phyloP scores from a whole-genome alignment of 2,329 filamentous ascomycete species.

The Zymoseptoria ardabiliae region DNA sequence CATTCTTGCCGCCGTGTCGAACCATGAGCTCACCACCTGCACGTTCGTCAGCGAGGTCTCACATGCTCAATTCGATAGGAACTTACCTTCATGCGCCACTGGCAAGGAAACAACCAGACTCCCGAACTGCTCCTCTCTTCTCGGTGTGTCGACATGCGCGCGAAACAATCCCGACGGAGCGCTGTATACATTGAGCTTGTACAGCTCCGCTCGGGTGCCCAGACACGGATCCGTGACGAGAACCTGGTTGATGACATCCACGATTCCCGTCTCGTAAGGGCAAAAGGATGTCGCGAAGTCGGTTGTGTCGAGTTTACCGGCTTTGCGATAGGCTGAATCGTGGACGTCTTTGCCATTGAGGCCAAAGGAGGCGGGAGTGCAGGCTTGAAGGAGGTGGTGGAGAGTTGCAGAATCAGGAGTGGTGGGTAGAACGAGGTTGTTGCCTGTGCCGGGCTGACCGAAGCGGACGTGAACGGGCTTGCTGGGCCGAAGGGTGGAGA shows the following conservation, averaged over 20 bases:
- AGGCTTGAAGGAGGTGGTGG: conserved; percentile 10
- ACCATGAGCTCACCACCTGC: not conserved
- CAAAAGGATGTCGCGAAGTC: conserved; percentile 43
- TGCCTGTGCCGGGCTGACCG: conserved; percentile 1
- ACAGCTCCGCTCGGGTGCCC: conserved; percentile 46
- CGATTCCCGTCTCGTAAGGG: conserved; percentile 45
- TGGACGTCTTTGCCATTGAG: conserved; percentile 38
- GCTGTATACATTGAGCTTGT: conserved; percentile 46
- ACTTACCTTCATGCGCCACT: conserved; percentile 1
- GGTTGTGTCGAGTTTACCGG: conserved; percentile 41
- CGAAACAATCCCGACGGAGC: conserved; percentile 11
- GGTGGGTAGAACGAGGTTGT: not conserved
- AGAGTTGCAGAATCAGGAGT: not conserved
- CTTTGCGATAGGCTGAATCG: conserved; percentile 48
- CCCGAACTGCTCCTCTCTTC: conserved; percentile 10
- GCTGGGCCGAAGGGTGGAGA: not conserved
- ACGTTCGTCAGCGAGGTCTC: not conserved
- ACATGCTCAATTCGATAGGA: not conserved
- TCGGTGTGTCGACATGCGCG: conserved; percentile 17
- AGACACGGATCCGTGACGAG: conserved; percentile 33
- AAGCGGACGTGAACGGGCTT: not conserved
- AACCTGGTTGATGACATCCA: conserved; percentile 42
- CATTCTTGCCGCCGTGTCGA: conserved; percentile 2
- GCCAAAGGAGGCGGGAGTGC: conserved; percentile 45
- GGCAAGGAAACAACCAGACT: conserved; percentile 15